Percentiles rank a stretch among this genome's conserved stretches.
Conservation (phyloP, 2,329 filamentous ascomycete species). For the Diaporthe citrichinensis region DNA sequence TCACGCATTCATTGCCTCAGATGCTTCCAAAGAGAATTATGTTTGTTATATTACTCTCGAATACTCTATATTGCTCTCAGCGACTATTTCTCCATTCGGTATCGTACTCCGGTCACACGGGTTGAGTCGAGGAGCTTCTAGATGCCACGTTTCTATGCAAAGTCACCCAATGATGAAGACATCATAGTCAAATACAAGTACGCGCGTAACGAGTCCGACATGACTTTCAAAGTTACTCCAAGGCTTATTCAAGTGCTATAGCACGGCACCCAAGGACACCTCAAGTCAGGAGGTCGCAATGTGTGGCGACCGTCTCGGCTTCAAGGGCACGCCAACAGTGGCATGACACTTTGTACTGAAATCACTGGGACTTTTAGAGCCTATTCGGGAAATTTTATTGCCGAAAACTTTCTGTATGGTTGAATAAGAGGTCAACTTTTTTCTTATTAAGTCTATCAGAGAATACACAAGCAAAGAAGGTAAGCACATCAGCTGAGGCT, state of each 20-base stretch:
- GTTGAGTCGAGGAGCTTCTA: neutral
- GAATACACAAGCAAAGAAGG: neutral
- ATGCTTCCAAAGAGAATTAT: no score
- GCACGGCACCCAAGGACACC: neutral
- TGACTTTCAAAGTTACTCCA: neutral
- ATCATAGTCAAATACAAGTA: neutral
- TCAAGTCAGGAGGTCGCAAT: neutral
- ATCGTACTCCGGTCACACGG: neutral
- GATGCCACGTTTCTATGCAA: neutral
- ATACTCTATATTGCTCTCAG: neutral
- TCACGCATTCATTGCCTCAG: no score
- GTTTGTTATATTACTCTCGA: neutral
- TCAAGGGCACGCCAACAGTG: neutral
- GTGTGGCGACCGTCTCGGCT: neutral
- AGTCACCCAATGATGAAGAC: neutral
- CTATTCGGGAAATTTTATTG: neutral
- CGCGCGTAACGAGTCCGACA: neutral
- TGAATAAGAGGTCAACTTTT: neutral
- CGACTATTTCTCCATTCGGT: neutral
- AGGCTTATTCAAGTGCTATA: neutral
- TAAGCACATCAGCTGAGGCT: neutral
- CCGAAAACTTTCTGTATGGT: neutral
- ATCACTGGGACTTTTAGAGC: neutral
- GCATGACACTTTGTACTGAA: neutral
- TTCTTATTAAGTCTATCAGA: neutral